Evolutionary conservation across 257 asterid species (phyloP), one percentile per base, ranked within the genome.

Genomic region (Cynanchum wilfordii): DNA sequence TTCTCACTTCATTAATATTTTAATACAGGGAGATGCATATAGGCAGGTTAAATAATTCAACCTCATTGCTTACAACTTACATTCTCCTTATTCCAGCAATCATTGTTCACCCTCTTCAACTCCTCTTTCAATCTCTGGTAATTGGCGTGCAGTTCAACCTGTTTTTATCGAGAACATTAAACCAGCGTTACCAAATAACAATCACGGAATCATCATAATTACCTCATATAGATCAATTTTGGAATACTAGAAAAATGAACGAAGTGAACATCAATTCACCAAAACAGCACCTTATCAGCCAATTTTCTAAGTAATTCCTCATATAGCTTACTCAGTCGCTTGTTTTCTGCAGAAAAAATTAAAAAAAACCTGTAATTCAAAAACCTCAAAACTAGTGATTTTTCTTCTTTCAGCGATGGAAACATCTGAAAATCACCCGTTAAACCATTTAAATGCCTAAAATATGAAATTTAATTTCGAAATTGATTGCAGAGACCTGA

Each of bases 71-170:
- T 8, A 42, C 11, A 68, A 13, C 85, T 80, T 73, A 80, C 85
- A 40, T 58, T 73, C 72, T 83, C 87, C 71, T 73, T 83, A 64
- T 36, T 72, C 25, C 19, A 70, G 72, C 65, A 63, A 69, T 81
- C 83, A 45, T 76, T 68, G 10, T 27, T 68, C 54, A 73, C 52
- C 67, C 78, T 75, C 60, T 83, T 79, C 71, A 80, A 64, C 63
- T 83, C 82, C 72, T 80, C 80, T 72, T 81, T 80, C 83, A 83
- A 75, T 64, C 62, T 65, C 49, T 75, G 83, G 78, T 44, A 80
- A 73, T 70, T 76, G 38, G 77, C 73, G 7, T 63, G 82, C 45
- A 67, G 73, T 62, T 83, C 87, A 70, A 83, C 68, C 87, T 78
- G 80, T 7, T 57, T 55, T 30, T 56, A 24, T 16, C 42, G 57